Evolutionary conservation across 495 filamentous ascomycete genomes (phyloP), one percentile per base, ranked within the genome.

Genomic region (Cairneyella variabilis): DNA sequence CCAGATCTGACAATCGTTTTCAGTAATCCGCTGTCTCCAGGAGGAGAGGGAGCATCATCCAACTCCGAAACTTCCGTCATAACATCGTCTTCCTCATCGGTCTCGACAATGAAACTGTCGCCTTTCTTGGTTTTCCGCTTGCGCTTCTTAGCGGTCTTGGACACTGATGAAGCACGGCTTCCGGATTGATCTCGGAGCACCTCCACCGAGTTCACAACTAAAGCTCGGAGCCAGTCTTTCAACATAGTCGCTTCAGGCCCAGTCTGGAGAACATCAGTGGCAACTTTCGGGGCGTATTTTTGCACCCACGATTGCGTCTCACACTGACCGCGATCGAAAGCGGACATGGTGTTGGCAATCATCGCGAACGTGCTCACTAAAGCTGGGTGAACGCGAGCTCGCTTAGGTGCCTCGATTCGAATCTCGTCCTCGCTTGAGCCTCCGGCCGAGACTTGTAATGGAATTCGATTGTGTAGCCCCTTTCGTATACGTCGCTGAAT

Each of bases 31-130:
- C 78, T 56, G 49, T 64, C 47, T 54, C 72, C 54, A 67, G 56
- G 59, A 51, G 65, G 56, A n/a, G 64, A 51, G 64, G 76, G 76
- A 56, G 83, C 75, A 21, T 74, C 76, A 39, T 89, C 86, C 5
- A 72, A 71, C 22, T 88, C 89, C 2, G 79, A 76, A 38, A 93
- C 57, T 55, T 89, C 85, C 36, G 83, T 79, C 75, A 96, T 79
- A 52, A 89, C 86, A 48, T 82, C 76, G 10, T 71, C 75, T 58
- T 96, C 91, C 21, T 93, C 91, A 32, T 88, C 91, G 62, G 85
- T 91, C 9, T 82, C 85, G 8, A 97, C 76, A 28, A 99, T 74
- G 61, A 99, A 99, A 0, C 80, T 90, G 57, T 95, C 87, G 5
- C 95, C 69, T 44, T 88, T 71, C 59, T 85, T 86, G 57, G 85